A percentile compares a stretch with the other conserved stretches of the same genome.
phyloP scores from a whole-genome alignment of 495 filamentous ascomycete species.

The Glonium stellatum region DNA sequence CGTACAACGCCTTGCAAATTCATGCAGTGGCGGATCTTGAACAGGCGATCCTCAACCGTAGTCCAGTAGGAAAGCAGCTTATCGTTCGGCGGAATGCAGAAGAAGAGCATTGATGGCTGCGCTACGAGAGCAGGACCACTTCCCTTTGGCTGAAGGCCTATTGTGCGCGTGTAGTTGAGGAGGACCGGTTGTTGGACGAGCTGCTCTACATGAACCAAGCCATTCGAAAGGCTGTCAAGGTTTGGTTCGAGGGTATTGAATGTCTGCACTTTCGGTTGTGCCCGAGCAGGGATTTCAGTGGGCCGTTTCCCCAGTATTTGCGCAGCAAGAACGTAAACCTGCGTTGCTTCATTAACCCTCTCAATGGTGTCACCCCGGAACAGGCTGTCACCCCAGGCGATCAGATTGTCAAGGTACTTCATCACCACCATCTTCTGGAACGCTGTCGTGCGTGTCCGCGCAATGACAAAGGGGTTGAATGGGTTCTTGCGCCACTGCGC shows the following conservation, averaged over 20 bases:
- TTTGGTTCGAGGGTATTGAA: conserved; percentile 1
- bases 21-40: conserved; percentile 8
- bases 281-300: conserved; percentile 19
- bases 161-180: too few relatives aligned
- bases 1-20: conserved; percentile 4
- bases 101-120: background rate
- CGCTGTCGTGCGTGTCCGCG: conserved; percentile 27
- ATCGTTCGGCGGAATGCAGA: conserved; percentile 12
- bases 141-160: too few relatives aligned
- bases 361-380: conserved; percentile 38
- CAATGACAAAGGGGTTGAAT: conserved; percentile 28
- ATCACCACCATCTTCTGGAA: conserved; percentile 37
- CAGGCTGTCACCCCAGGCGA: conserved; percentile 35
- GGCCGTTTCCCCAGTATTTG: conserved; percentile 31
- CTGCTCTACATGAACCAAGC: conserved; percentile 3
- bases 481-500: conserved; percentile 23
- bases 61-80: background rate
- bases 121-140: too few relatives aligned
- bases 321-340: conserved; percentile 35
- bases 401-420: conserved; percentile 37
- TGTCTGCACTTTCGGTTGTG: conserved; percentile 10
- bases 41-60: conserved; percentile 6
- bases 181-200: background rate
- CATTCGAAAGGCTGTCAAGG: conserved; percentile 6
- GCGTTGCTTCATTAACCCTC: conserved; percentile 33